phyloP scores from a whole-genome alignment of 495 filamentous ascomycete species.

The Penicillium riverlandense region DNA sequence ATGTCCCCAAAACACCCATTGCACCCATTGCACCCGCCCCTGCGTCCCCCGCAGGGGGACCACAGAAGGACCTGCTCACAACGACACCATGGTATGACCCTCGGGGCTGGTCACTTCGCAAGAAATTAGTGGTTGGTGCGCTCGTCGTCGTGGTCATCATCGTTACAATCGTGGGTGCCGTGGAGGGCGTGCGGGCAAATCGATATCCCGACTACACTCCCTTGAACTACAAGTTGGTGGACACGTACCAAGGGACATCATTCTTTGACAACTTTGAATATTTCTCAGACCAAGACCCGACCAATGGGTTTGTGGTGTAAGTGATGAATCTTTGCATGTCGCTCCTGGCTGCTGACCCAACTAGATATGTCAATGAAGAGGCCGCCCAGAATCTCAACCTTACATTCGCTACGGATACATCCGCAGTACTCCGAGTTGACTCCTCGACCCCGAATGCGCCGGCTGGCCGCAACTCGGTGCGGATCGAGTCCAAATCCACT shows the following conservation, averaged over 20 bases:
- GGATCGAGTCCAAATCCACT: constrained; percentile 42
- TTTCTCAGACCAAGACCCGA: constrained; percentile 45
- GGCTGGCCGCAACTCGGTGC: constrained; percentile 46
- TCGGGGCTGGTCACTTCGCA: constrained; percentile 41
- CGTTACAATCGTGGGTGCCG: constrained; percentile 46
- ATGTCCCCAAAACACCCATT: constrained; percentile 11
- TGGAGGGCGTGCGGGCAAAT: constrained; percentile 38
- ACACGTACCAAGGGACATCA: constrained; percentile 39
- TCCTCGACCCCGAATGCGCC: constrained; percentile 31
- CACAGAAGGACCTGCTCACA: background rate
- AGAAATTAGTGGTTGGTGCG: constrained; percentile 28
- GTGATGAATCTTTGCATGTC: constrained; percentile 1
- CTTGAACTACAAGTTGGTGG: constrained; percentile 42
- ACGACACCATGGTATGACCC: constrained; percentile 37
- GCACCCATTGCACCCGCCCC: background rate
- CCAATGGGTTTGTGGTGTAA: constrained; percentile 46
- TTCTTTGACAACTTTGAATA: constrained; percentile 51
- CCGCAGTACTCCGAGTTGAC: constrained; percentile 48
- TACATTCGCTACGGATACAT: constrained; percentile 38
- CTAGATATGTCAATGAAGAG: constrained; percentile 25
- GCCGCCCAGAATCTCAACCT: constrained; percentile 37
- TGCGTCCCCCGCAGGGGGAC: background rate
- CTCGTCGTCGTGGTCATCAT: constrained; percentile 36
- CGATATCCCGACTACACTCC: constrained; percentile 47
- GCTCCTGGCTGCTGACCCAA: background rate